Evolutionary conservation across 2,329 filamentous ascomycete genomes (phyloP).

Genomic region (Neofusicoccum sp.): DNA sequence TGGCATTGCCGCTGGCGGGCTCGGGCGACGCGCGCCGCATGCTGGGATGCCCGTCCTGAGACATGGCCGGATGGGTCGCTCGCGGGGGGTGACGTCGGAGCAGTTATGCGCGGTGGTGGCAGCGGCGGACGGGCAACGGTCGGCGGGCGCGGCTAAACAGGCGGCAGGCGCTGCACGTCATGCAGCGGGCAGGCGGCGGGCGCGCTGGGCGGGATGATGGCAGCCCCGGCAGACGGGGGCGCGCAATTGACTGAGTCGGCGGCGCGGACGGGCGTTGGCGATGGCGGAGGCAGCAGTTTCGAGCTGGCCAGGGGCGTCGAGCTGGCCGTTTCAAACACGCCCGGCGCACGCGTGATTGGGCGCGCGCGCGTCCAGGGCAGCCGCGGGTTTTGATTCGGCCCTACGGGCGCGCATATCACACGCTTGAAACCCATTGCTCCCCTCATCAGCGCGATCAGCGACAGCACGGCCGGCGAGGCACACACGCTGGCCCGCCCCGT

Average conservation of each 20-base stretch:
- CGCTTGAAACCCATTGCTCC: not conserved
- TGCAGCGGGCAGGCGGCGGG: not conserved
- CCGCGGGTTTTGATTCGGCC: no score
- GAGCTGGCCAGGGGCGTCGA: not conserved
- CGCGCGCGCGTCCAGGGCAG: not conserved
- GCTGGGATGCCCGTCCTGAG: slow-evolving; percentile 20
- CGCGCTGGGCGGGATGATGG: not conserved
- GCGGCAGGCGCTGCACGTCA: slow-evolving; percentile 7
- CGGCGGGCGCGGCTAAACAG: slow-evolving; percentile 19
- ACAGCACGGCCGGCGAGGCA: slow-evolving; percentile 4
- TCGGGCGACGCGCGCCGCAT: slow-evolving; percentile 22
- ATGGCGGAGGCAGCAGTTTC: not conserved
- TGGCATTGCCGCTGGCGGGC: slow-evolving; percentile 22
- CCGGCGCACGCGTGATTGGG: not conserved
- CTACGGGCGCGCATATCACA: no score
- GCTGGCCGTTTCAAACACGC: not conserved
- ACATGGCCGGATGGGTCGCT: slow-evolving; percentile 20
- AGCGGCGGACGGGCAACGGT: slow-evolving; percentile 24
- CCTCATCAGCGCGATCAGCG: not conserved
- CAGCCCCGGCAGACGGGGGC: not conserved
- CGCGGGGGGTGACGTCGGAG: slow-evolving; percentile 16
- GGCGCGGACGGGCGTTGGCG: not conserved
- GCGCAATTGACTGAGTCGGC: not conserved
- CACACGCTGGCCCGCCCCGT: not conserved
- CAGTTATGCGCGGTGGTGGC: slow-evolving; percentile 26